A percentile compares a stretch with the other conserved stretches of the same genome.
Conservation (phyloP, 2,329 filamentous ascomycete genomes). For the Fusarium verticillioides region DNA sequence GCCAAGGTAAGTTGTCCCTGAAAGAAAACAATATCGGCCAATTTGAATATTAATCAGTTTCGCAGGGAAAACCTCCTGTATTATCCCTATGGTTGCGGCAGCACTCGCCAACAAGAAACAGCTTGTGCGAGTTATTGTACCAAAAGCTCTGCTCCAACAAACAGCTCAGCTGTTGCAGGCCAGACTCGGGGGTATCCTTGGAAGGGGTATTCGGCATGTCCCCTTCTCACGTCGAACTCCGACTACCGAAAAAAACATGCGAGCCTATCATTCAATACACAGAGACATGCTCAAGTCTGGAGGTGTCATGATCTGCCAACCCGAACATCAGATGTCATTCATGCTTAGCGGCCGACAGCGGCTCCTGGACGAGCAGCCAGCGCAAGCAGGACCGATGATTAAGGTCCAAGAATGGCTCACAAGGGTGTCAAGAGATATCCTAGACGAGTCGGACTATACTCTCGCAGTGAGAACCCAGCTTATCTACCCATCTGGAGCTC, state of each 20-base stretch:
- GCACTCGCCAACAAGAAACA: conserved; percentile 57
- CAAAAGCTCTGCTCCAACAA: conserved; percentile 66
- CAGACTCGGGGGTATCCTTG: conserved; percentile 65
- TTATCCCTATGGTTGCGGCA: conserved; percentile 63
- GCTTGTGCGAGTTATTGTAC: conserved; percentile 66
- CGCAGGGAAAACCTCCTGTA: conserved; percentile 66
- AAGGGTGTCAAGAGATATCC: conserved; percentile 64
- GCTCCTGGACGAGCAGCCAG: conserved; percentile 59
- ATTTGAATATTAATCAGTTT: not conserved
- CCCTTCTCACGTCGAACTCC: conserved; percentile 65
- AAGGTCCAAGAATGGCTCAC: conserved; percentile 63
- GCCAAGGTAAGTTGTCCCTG: conserved; percentile 57
- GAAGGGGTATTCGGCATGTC: conserved; percentile 64
- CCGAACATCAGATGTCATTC: conserved; percentile 74
- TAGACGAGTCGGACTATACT: conserved; percentile 73
- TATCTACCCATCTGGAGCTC: conserved; percentile 66
- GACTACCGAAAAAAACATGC: conserved; percentile 49
- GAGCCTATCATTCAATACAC: conserved; percentile 48
- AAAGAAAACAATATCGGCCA: not conserved
- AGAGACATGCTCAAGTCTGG: conserved; percentile 52
- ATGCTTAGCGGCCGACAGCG: conserved; percentile 70
- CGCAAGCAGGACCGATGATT: conserved; percentile 61
- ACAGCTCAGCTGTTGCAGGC: conserved; percentile 67
- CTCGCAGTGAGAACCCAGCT: conserved; percentile 66
- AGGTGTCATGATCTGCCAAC: conserved; percentile 69